Conservation (phyloP, 768 basidiomycete species). For the Kwoniella sp. region DNA sequence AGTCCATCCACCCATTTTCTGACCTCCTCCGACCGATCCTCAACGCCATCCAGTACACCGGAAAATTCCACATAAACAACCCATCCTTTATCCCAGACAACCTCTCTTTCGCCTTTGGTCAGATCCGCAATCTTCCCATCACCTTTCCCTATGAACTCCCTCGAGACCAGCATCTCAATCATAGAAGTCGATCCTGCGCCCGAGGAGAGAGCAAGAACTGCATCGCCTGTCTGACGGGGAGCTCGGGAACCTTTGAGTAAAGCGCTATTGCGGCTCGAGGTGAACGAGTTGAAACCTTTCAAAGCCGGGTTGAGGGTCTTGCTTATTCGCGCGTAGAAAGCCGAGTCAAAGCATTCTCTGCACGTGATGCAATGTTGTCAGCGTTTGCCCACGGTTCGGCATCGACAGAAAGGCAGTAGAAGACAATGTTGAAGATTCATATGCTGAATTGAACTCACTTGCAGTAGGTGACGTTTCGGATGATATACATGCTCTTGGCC, state of each 20-base stretch:
- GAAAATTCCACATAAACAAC: conserved; percentile 53
- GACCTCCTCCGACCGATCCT: conserved; percentile 32
- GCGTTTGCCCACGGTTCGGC: neutral
- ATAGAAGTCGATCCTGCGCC: conserved; percentile 50
- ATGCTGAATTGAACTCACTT: conserved; percentile 12
- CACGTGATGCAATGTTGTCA: neutral
- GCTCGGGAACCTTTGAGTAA: conserved; percentile 28
- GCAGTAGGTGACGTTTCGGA: conserved; percentile 47
- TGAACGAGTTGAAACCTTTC: conserved; percentile 14
- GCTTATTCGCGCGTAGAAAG: conserved; percentile 22
- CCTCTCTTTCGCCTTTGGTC: conserved; percentile 44
- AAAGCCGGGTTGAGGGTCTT: conserved; percentile 33
- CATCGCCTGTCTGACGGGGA: conserved; percentile 34
- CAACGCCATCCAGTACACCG: conserved; percentile 27
- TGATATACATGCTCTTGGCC: conserved; percentile 39
- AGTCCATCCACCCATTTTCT: conserved; percentile 15
- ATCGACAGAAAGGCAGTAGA: neutral
- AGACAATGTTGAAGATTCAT: no score
- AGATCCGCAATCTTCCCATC: conserved; percentile 29
- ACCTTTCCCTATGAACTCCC: conserved; percentile 37
- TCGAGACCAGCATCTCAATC: conserved; percentile 36
- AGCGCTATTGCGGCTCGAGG: conserved; percentile 14
- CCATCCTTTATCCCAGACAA: conserved; percentile 43
- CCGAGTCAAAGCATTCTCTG: conserved; percentile 28
- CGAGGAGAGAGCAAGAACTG: conserved; percentile 42